Conservation (phyloP, 1,139 yeast genomes). For the Suhomyces wounanorum region DNA sequence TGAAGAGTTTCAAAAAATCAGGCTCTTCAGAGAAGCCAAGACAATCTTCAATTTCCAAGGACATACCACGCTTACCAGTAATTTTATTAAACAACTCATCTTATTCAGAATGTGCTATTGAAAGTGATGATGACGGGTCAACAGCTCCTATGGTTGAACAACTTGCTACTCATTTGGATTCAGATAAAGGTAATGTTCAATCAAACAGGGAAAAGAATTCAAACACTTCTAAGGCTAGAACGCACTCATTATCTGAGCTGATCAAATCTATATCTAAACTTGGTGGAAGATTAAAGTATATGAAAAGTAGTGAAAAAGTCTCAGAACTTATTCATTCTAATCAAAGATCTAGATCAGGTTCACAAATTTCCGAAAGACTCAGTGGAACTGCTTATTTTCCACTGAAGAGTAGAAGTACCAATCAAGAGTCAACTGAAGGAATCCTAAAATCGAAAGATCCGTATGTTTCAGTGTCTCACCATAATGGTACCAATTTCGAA, state of each 20-base stretch:
- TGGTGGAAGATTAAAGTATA: background rate
- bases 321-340: conserved; percentile 45
- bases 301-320: conserved; percentile 7
- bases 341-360: background rate
- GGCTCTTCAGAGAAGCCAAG: background rate
- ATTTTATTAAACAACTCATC: background rate
- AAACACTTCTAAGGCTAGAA: conserved; percentile 14
- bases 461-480: background rate
- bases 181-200: too few species aligned
- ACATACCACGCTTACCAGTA: background rate
- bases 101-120: conserved; percentile 12
- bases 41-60: background rate
- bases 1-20: background rate
- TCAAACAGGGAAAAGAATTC: too few species aligned
- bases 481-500: background rate
- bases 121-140: conserved; percentile 12
- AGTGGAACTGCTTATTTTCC: background rate
- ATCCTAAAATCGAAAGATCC: background rate
- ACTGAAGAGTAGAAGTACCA: background rate
- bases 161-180: too few species aligned
- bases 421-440: background rate
- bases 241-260: conserved; percentile 33
- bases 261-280: conserved; percentile 13
- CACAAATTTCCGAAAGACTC: background rate
- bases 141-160: background rate